A percentile compares a stretch with the other conserved stretches of the same genome.
Evolutionary conservation across 257 asterid genomes (phyloP).

Genomic region (Nicotiana paniculata): DNA sequence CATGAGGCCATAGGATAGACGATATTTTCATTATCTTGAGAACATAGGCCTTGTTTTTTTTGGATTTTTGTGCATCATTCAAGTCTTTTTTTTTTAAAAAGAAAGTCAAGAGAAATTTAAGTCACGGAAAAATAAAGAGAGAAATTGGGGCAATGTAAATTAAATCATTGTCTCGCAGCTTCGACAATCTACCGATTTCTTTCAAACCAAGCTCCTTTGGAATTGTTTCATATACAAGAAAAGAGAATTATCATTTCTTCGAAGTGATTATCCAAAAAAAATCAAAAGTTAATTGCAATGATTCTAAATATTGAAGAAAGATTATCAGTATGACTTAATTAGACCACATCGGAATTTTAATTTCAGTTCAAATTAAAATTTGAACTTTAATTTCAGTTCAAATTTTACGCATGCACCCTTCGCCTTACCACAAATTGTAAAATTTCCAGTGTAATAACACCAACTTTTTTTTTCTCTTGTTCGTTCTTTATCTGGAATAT

Average conservation of each 20-base stretch:
- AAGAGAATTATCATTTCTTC: neutral
- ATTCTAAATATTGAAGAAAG: too few relatives aligned
- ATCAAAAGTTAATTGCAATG: too few relatives aligned
- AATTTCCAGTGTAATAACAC: too few relatives aligned
- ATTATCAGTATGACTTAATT: too few relatives aligned
- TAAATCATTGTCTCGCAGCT: neutral
- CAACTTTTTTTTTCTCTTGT: too few relatives aligned
- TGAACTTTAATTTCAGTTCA: too few relatives aligned
- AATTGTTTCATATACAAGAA: neutral
- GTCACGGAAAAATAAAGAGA: neutral
- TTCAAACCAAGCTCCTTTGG: neutral
- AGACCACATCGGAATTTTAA: too few relatives aligned
- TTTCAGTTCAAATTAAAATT: too few relatives aligned
- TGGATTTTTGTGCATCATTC: neutral
- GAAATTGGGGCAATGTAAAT: neutral
- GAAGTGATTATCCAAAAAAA: neutral
- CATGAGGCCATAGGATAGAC: slow-evolving; percentile 6
- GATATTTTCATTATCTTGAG: slow-evolving; percentile 3
- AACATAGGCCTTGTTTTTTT: neutral
- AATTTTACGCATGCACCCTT: too few relatives aligned
- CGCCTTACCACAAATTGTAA: too few relatives aligned
- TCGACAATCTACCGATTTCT: neutral
- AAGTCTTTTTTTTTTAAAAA: neutral
- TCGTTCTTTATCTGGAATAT: too few relatives aligned
- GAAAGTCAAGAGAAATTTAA: neutral